Evolutionary conservation across 1,284 basidiomycete genomes (phyloP).

Genomic region (Apiotrichum mycotoxinovorans): DNA sequence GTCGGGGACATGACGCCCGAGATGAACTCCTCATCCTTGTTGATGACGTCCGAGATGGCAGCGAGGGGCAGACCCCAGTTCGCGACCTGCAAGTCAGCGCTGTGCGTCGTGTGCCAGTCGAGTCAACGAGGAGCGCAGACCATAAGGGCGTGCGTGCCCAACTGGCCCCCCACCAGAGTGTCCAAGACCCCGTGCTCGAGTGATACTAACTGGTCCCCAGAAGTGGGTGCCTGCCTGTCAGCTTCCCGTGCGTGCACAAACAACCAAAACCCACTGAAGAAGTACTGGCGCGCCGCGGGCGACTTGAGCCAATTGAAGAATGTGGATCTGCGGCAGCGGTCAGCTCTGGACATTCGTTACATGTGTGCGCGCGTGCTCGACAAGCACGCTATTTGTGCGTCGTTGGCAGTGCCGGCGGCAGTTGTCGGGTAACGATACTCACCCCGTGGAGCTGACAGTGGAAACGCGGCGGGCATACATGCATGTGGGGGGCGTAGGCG

Average conservation of each 20-base stretch:
- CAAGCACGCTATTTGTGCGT: too few relatives aligned
- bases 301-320: conserved; percentile 83
- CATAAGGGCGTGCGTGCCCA: too few relatives aligned
- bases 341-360: too few relatives aligned
- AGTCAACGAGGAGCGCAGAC: too few relatives aligned
- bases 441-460: conserved; percentile 1
- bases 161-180: too few relatives aligned
- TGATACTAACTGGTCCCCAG: conserved; percentile 76
- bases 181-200: background rate
- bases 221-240: conserved; percentile 75
- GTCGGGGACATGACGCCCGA: conserved; percentile 90
- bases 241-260: background rate
- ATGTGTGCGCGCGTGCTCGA: too few relatives aligned
- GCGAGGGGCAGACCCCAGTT: conserved; percentile 96
- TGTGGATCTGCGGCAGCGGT: conserved; percentile 40
- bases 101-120: background rate
- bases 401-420: conserved; percentile 1
- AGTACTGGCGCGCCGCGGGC: conserved; percentile 83
- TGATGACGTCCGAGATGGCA: conserved; percentile 74
- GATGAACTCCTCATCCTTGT: conserved; percentile 90
- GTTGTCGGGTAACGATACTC: background rate
- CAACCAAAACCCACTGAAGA: conserved; percentile 71
- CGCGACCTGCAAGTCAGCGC: conserved; percentile 62
- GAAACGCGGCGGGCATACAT: background rate
- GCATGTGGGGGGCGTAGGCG: background rate